A percentile compares a stretch with the other conserved stretches of the same genome.
These are phyloP conservation scores for Aphanocladium album DNA, from an alignment of 2,329 filamentous ascomycete species.

Conservation along the genomic window DNA sequence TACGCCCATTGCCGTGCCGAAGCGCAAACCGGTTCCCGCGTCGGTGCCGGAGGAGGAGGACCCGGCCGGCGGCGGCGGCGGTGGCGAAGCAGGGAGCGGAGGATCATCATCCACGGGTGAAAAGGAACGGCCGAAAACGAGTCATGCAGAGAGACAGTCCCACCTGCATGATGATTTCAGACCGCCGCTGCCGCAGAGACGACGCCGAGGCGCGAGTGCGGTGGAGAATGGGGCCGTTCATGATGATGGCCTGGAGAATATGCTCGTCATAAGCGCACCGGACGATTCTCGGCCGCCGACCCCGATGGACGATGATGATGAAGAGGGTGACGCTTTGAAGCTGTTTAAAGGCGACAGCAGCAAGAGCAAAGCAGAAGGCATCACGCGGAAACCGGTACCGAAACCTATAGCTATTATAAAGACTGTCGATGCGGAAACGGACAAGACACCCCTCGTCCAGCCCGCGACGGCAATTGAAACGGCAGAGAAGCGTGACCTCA, in stretches of 20 bases:
- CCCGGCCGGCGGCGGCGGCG: neutral
- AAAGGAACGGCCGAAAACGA: neutral
- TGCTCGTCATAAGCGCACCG: conserved; percentile 63
- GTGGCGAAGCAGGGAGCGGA: neutral
- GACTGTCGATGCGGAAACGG: neutral
- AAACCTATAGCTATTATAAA: neutral
- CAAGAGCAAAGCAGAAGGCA: neutral
- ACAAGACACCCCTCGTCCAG: neutral
- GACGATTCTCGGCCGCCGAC: conserved; percentile 56
- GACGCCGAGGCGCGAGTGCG: conserved; percentile 30
- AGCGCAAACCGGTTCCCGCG: conserved; percentile 54
- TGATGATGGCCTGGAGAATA: conserved; percentile 39
- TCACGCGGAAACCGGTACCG: conserved; percentile 3
- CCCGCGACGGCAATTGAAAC: neutral
- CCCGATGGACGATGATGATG: conserved; percentile 30
- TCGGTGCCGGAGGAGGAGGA: conserved; percentile 14
- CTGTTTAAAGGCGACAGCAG: neutral
- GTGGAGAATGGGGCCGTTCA: conserved; percentile 24
- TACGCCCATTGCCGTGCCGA: conserved; percentile 53
- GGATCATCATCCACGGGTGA: neutral
- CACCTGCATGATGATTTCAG: conserved; percentile 20
- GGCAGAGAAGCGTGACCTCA: neutral
- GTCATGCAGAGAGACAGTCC: conserved; percentile 23
- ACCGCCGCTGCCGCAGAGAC: conserved; percentile 46
- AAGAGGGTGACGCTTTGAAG: neutral